Conservation (phyloP, 2,329 filamentous ascomycete species). For the Rachicladosporium sp. region DNA sequence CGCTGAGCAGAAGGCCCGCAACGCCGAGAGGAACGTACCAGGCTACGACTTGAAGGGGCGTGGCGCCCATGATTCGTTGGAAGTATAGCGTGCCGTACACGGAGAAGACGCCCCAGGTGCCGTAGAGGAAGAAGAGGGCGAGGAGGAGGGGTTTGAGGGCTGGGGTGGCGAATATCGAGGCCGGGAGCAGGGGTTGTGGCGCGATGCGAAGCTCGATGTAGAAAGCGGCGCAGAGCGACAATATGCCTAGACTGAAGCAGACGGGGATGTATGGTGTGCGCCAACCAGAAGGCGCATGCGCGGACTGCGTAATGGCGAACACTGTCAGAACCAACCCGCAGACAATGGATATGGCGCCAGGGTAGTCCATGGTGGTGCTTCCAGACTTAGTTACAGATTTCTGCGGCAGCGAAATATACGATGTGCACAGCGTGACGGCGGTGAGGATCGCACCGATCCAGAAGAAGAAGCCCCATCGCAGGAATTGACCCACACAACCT, state of each 20-base stretch:
- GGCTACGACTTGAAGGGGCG: conserved; percentile 49
- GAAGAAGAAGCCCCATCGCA: conserved; percentile 54
- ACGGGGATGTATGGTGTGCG: conserved; percentile 56
- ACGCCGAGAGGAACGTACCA: conserved; percentile 57
- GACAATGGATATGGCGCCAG: conserved; percentile 48
- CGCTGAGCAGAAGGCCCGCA: conserved; percentile 54
- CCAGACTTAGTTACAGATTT: conserved; percentile 5
- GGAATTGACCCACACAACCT: conserved; percentile 42
- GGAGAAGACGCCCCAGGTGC: conserved; percentile 53
- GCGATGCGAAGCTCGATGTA: conserved; percentile 62
- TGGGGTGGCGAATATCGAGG: conserved; percentile 54
- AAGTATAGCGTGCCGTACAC: conserved; percentile 61
- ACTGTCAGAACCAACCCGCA: conserved; percentile 55
- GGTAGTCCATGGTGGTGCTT: conserved; percentile 54
- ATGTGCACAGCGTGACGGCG: conserved; percentile 32
- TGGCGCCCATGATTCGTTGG: conserved; percentile 44
- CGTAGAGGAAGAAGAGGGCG: conserved; percentile 53
- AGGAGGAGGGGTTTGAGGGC: conserved; percentile 52
- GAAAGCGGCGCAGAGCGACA: conserved; percentile 47
- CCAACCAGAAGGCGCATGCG: conserved; percentile 57
- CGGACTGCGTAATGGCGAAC: conserved; percentile 61
- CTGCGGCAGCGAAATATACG: conserved; percentile 37
- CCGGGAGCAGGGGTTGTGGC: conserved; percentile 52
- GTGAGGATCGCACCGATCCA: conserved; percentile 47
- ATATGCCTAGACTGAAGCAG: conserved; percentile 48